Evolutionary conservation across 768 basidiomycete genomes (phyloP), one percentile per base, ranked within the genome.

Genomic region (Rossbeevera mucosa): DNA sequence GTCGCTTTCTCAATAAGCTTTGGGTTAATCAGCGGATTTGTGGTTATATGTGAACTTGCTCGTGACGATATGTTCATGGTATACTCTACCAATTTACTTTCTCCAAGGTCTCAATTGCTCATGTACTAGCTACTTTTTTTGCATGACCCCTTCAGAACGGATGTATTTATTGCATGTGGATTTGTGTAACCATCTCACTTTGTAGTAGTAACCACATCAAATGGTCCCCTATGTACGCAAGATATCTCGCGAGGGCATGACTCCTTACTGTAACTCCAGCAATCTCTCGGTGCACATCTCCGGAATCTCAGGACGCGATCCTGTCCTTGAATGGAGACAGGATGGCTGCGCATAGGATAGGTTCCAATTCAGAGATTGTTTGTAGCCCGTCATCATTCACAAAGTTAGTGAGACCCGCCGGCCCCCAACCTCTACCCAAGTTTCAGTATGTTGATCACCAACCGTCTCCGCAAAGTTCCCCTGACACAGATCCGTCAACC

Each of bases 401-500:
- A 51, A 20, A 1, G 45, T 20, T 24, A 1, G 45, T 20, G 11
- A 53, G n/a, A n/a, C n/a, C n/a, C n/a, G n/a, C n/a, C n/a, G n/a
- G n/a, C n/a, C n/a, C n/a, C n/a, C n/a, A n/a, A n/a, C n/a, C n/a
- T n/a, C 48, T 7, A 31, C 40, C 20, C 20, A 1, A 13, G 43
- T 4, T 30, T 30, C 28, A 45, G 28, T 30, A 30, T 21, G 20
- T 30, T 46, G 29, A 46, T 29, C 14, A 30, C 28, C 11, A 7
- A 2, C 1, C 18, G 43, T 18, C 25, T 58, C 50, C 4, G 50
- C 53, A 33, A 58, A 50, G 31, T 61, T 22, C 56, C 40, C 13
- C 56, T 60, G 5, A 49, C 42, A 28, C 58, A 64, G 16, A 57
- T 52, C 20, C 60, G 59, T 24, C 63, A 52, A 30, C 63, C 63